A percentile compares a stretch with the other conserved stretches of the same genome.
These are phyloP conservation scores for Phytophthora pini DNA, from an alignment of 352 stramenopile species.

Conservation along the genomic window DNA sequence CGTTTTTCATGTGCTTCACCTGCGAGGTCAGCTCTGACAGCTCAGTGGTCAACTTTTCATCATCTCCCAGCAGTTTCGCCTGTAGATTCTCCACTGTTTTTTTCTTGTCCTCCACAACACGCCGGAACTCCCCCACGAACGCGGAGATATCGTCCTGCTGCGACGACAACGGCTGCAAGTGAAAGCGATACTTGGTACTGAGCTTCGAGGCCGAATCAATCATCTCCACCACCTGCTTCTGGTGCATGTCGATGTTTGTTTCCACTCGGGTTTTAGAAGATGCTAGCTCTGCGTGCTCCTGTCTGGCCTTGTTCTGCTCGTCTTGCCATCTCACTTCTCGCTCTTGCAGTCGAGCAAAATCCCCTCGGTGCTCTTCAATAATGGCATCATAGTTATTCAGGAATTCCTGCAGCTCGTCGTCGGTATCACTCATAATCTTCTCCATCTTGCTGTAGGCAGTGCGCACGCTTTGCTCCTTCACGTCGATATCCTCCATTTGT, in stretches of 20 bases:
- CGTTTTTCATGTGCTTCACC: slow-evolving; percentile 56
- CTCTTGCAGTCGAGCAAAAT: slow-evolving; percentile 38
- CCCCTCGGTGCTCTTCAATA: slow-evolving; percentile 50
- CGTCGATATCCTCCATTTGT: slow-evolving; percentile 36
- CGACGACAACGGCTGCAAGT: slow-evolving; percentile 54
- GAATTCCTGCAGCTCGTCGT: slow-evolving; percentile 62
- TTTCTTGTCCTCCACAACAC: slow-evolving; percentile 54
- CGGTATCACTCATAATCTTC: slow-evolving; percentile 73
- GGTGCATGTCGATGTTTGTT: slow-evolving; percentile 55
- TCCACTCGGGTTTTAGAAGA: slow-evolving; percentile 56
- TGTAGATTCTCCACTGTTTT: slow-evolving; percentile 45
- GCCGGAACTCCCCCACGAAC: slow-evolving; percentile 58
- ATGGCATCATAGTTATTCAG: slow-evolving; percentile 66
- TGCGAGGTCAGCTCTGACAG: slow-evolving; percentile 60
- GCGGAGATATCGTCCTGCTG: slow-evolving; percentile 59
- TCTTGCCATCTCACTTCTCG: slow-evolving; percentile 37
- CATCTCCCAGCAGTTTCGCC: slow-evolving; percentile 43
- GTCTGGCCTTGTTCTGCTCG: slow-evolving; percentile 39
- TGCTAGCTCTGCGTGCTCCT: slow-evolving; percentile 46
- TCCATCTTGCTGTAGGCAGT: slow-evolving; percentile 59
- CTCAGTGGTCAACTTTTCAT: slow-evolving; percentile 53
- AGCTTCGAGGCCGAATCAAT: slow-evolving; percentile 51
- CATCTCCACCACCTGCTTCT: slow-evolving; percentile 46
- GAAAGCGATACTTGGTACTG: slow-evolving; percentile 69
- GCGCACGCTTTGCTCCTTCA: slow-evolving; percentile 52